phyloP scores from a whole-genome alignment of 2,329 filamentous ascomycete genomes.

The Bisporella sp. region DNA sequence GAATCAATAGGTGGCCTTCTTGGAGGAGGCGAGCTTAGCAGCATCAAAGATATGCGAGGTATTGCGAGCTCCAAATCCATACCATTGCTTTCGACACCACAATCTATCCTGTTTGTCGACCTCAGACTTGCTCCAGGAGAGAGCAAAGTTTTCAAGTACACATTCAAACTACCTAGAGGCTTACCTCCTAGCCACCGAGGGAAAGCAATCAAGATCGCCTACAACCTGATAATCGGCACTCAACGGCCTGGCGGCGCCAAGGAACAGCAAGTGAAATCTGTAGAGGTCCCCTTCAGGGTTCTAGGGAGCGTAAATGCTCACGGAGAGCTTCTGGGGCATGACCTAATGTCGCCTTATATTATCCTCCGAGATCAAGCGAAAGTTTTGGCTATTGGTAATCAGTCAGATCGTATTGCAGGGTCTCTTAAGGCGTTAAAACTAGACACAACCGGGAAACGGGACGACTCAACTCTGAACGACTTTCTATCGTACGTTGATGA shows the following conservation, averaged over 20 bases:
- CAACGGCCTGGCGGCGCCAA: conserved; percentile 73
- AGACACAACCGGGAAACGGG: conserved; percentile 27
- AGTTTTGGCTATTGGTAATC: conserved; percentile 20
- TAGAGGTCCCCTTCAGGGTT: conserved; percentile 88
- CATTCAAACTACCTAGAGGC: conserved; percentile 77
- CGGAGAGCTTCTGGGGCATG: conserved; percentile 85
- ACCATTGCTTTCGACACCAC: conserved; percentile 87
- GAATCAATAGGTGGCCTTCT: conserved; percentile 83
- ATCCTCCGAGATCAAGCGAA: conserved; percentile 74
- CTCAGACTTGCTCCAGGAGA: conserved; percentile 81
- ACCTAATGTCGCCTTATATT: conserved; percentile 91
- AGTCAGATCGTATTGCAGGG: conserved; percentile 4
- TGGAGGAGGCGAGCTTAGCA: conserved; percentile 82
- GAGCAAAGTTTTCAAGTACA: conserved; percentile 79
- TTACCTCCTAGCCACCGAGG: conserved; percentile 88
- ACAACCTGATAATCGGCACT: conserved; percentile 85
- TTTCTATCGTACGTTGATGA: conserved; percentile 75
- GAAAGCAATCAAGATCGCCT: conserved; percentile 88
- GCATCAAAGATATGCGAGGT: conserved; percentile 90
- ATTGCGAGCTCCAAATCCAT: conserved; percentile 80
- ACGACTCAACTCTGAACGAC: conserved; percentile 43
- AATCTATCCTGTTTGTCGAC: conserved; percentile 94
- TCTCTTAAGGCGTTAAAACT: conserved; percentile 9
- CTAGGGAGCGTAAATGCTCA: conserved; percentile 86
- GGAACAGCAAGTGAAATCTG: conserved; percentile 80